Conservation (phyloP, 352 stramenopile species). For the Pythium grandisporangium region DNA sequence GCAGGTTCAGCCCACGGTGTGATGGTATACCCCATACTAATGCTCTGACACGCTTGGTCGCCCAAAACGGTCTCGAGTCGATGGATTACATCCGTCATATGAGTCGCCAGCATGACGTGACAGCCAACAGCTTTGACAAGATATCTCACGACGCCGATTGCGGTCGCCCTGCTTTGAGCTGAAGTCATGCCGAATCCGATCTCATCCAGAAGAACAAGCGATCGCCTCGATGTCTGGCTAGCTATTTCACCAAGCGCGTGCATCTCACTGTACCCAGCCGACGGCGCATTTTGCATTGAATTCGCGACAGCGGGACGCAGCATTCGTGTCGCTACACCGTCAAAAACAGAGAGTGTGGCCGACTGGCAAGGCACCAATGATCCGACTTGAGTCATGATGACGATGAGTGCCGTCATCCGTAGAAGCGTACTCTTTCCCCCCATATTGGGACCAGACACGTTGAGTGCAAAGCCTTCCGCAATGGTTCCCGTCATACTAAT, state of each 20-base stretch:
- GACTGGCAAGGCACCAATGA: conserved; percentile 39
- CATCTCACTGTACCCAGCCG: conserved; percentile 13
- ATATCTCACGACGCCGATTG: conserved; percentile 13
- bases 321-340: conserved; percentile 68
- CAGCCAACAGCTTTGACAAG: conserved; percentile 19
- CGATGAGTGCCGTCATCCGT: conserved; percentile 43
- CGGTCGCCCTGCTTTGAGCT: conserved; percentile 16
- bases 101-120: conserved; percentile 26
- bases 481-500: conserved; percentile 9
- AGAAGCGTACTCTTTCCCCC: conserved; percentile 71
- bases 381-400: conserved; percentile 63
- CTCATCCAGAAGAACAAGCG: conserved; percentile 36
- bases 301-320: conserved; percentile 15
- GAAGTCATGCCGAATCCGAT: conserved; percentile 26
- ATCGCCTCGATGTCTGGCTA: conserved; percentile 14
- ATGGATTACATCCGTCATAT: conserved; percentile 15
- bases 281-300: conserved; percentile 2
- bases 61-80: too few relatives aligned
- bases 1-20: too few relatives aligned
- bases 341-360: conserved; percentile 34
- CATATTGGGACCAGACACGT: conserved; percentile 83
- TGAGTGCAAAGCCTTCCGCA: conserved; percentile 2
- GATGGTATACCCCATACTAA: too few relatives aligned
- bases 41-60: too few relatives aligned
- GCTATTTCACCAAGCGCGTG: conserved; percentile 17